phyloP scores from a whole-genome alignment of 2,329 filamentous ascomycete species.

The Fusarium praegraminearum region DNA sequence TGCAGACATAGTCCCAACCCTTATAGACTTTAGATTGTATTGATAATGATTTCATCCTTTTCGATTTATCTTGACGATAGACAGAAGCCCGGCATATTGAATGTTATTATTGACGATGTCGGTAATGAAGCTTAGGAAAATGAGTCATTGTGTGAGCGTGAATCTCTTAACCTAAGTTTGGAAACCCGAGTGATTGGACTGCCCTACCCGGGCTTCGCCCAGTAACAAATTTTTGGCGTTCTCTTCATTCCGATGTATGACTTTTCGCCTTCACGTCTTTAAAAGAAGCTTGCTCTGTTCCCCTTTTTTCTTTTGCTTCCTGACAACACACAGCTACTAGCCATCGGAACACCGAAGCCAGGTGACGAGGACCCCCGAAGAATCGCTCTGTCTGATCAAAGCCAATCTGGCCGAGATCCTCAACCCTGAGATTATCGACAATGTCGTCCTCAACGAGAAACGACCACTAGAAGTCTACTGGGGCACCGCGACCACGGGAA shows the following conservation, averaged over 20 bases:
- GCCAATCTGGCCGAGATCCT: conserved; percentile 1
- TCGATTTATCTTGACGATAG: neutral
- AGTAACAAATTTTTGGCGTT: neutral
- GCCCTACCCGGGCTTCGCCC: neutral
- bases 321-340: neutral
- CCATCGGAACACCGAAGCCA: neutral
- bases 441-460: neutral
- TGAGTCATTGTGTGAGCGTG: neutral
- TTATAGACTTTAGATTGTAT: neutral
- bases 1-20: neutral
- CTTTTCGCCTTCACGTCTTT: neutral
- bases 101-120: neutral
- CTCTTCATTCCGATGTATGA: neutral
- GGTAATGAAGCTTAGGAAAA: neutral
- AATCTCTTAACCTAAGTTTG: neutral
- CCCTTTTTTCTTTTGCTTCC: neutral
- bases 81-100: neutral
- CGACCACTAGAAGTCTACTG: neutral
- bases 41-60: neutral
- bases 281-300: neutral
- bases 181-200: neutral
- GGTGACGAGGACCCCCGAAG: neutral
- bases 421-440: neutral
- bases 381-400: neutral
- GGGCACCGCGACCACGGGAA: conserved; percentile 9